phyloP scores from a whole-genome alignment of 2,329 filamentous ascomycete genomes.

The Botrytis galanthina region DNA sequence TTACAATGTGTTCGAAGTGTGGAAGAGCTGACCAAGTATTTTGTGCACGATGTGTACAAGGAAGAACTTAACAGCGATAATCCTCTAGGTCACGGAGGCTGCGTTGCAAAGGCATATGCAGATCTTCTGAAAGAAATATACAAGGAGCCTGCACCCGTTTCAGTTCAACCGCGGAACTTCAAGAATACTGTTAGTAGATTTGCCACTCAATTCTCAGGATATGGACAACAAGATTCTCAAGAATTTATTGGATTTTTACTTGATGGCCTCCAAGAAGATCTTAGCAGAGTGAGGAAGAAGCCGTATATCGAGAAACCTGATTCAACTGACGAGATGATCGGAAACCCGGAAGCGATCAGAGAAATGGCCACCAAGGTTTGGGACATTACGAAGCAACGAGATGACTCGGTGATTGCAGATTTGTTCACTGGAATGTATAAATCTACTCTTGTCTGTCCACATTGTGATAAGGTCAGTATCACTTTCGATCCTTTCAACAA shows the following conservation, averaged over 20 bases:
- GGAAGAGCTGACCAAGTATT: slow-evolving; percentile 90
- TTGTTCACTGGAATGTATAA: slow-evolving; percentile 98
- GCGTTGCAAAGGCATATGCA: slow-evolving; percentile 83
- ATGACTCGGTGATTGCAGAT: slow-evolving; percentile 93
- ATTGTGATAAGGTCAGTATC: slow-evolving; percentile 92
- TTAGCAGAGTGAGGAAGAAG: slow-evolving; percentile 92
- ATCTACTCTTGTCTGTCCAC: slow-evolving; percentile 89
- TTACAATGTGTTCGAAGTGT: slow-evolving; percentile 92
- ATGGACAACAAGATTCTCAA: slow-evolving; percentile 95
- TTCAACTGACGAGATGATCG: slow-evolving; percentile 93
- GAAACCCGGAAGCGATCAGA: slow-evolving; percentile 74
- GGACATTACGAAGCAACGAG: slow-evolving; percentile 86
- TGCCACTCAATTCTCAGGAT: slow-evolving; percentile 85
- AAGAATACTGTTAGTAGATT: slow-evolving; percentile 79
- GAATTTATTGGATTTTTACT: slow-evolving; percentile 94
- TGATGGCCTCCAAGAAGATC: slow-evolving; percentile 90
- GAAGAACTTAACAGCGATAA: slow-evolving; percentile 83
- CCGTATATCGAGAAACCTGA: slow-evolving; percentile 97
- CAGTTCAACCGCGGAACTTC: slow-evolving; percentile 76
- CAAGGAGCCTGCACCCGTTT: slow-evolving; percentile 60
- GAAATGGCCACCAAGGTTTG: slow-evolving; percentile 86
- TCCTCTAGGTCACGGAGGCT: slow-evolving; percentile 78
- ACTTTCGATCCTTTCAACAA: slow-evolving; percentile 98
- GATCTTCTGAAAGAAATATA: slow-evolving; percentile 76
- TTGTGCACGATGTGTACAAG: slow-evolving; percentile 71